Percentiles rank a stretch among this genome's conserved stretches.
phyloP scores from a whole-genome alignment of 2,329 filamentous ascomycete genomes.

The Lasiodiplodia sp. region DNA sequence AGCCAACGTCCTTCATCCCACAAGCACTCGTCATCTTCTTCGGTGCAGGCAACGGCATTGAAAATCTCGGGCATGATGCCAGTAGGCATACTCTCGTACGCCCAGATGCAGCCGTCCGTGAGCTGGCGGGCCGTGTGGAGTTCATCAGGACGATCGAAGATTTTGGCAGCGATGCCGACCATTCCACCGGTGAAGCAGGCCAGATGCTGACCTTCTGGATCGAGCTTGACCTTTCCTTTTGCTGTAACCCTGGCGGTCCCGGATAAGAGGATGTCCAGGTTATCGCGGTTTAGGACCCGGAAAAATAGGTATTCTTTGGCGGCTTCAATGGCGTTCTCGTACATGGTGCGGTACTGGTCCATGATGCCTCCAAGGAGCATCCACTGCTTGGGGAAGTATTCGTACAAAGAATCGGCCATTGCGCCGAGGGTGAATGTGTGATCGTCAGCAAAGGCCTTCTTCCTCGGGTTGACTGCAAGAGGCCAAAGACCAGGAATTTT shows the following conservation, averaged over 20 bases:
- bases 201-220: conserved; percentile 58
- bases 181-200: conserved; percentile 64
- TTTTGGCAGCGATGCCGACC: conserved; percentile 59
- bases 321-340: conserved; percentile 71
- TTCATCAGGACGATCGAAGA: conserved; percentile 59
- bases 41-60: conserved; percentile 51
- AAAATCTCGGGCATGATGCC: conserved; percentile 64
- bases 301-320: conserved; percentile 78
- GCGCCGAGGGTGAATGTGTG: conserved; percentile 60
- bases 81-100: conserved; percentile 56
- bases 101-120: conserved; percentile 64
- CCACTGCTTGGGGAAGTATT: conserved; percentile 69
- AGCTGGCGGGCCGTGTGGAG: conserved; percentile 58
- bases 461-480: conserved; percentile 41
- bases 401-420: conserved; percentile 64
- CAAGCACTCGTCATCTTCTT: conserved; percentile 49
- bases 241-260: conserved; percentile 60
- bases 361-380: conserved; percentile 78
- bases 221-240: conserved; percentile 50
- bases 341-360: conserved; percentile 75
- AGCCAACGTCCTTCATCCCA: conserved; percentile 55
- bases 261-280: conserved; percentile 76
- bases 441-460: conserved; percentile 40
- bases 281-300: conserved; percentile 73
- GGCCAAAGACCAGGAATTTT: conserved; percentile 48